phyloP scores from a whole-genome alignment of 2,329 filamentous ascomycete genomes.

The Allantophomopsis cytisporea region DNA sequence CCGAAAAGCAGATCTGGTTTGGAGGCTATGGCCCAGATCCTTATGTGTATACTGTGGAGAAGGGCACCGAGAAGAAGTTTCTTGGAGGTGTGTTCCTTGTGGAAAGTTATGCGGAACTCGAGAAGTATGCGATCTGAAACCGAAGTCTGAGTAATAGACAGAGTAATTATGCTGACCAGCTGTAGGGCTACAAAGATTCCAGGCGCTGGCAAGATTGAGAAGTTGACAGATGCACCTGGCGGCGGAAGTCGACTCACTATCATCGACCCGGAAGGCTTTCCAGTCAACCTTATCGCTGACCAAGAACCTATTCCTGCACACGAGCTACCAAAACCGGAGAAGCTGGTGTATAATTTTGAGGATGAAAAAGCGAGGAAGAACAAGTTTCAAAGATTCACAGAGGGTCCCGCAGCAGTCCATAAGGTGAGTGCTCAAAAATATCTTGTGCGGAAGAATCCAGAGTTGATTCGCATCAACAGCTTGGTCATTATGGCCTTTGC shows the following conservation, averaged over 20 bases:
- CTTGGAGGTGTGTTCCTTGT: slow-evolving; percentile 43
- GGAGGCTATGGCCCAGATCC: slow-evolving; percentile 44
- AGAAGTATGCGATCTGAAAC: slow-evolving; percentile 12
- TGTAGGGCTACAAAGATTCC: slow-evolving; percentile 28
- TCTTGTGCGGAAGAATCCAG: too few species aligned
- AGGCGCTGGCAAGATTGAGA: slow-evolving; percentile 28
- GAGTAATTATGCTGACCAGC: background rate
- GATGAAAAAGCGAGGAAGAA: slow-evolving; percentile 28
- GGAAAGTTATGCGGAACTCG: slow-evolving; percentile 36
- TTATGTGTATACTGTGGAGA: slow-evolving; percentile 38
- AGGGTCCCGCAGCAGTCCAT: slow-evolving; percentile 23
- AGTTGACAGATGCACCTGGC: slow-evolving; percentile 32
- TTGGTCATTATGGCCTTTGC: slow-evolving; percentile 25
- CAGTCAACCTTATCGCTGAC: slow-evolving; percentile 39
- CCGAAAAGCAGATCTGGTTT: slow-evolving; percentile 33
- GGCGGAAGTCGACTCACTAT: slow-evolving; percentile 35
- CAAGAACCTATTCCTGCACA: slow-evolving; percentile 24
- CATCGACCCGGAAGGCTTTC: slow-evolving; percentile 35
- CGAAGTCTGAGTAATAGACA: slow-evolving; percentile 5
- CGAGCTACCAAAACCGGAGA: slow-evolving; percentile 17
- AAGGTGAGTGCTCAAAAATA: slow-evolving; percentile 1
- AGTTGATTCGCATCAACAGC: slow-evolving; percentile 6
- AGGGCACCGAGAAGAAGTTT: slow-evolving; percentile 32
- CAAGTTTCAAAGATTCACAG: slow-evolving; percentile 33
- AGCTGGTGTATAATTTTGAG: slow-evolving; percentile 30